Evolutionary conservation across 371 early-diverging fungal genomes (phyloP).

Genomic region (Apophysomyces sp.): DNA sequence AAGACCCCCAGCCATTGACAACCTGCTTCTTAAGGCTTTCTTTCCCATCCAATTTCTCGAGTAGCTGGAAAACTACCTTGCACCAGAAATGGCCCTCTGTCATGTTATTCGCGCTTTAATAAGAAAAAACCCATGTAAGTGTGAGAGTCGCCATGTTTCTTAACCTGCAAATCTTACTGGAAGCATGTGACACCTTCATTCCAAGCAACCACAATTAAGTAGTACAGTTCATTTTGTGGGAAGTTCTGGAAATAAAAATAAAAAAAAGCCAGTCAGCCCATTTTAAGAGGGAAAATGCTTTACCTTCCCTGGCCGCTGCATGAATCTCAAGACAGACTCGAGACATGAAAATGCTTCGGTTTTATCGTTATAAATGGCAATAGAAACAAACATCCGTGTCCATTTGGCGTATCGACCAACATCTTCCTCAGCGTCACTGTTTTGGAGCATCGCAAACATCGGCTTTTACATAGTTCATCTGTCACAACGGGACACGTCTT

Average conservation of each 20-base stretch:
- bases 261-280: background rate
- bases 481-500: no score
- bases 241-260: background rate
- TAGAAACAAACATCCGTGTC: constrained; percentile 5
- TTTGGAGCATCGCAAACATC: background rate
- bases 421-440: background rate
- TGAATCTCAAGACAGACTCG: background rate
- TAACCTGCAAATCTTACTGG: constrained; percentile 1
- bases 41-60: background rate
- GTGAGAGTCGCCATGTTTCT: background rate
- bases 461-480: background rate
- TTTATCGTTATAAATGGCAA: constrained; percentile 1
- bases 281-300: background rate
- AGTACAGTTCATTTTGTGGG: constrained; percentile 13
- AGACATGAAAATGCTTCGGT: background rate
- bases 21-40: background rate
- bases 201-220: constrained; percentile 12
- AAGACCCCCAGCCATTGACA: no score
- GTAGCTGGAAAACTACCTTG: background rate
- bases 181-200: constrained; percentile 17
- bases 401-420: constrained; percentile 2
- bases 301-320: background rate
- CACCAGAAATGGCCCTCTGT: constrained; percentile 4
- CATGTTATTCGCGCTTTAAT: constrained; percentile 4
- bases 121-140: background rate